phyloP scores from a whole-genome alignment of 306 rosid genomes.

The Vigna mungo region DNA sequence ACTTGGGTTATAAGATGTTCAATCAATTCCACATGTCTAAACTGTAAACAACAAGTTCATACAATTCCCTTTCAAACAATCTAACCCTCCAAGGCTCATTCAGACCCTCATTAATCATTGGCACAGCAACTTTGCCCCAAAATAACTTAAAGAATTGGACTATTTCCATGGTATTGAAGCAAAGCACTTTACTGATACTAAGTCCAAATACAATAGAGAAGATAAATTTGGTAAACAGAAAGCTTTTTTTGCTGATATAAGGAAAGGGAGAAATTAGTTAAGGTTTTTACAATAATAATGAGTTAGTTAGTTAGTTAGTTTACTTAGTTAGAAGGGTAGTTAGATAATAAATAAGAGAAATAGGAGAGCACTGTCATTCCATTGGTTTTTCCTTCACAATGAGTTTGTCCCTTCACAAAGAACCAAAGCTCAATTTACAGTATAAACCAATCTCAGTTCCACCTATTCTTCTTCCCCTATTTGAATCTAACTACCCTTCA shows the following conservation, averaged over 20 bases:
- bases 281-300: too few relatives aligned
- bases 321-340: too few relatives aligned
- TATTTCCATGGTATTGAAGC: neutral
- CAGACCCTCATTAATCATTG: neutral
- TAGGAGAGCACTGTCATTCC: too few relatives aligned
- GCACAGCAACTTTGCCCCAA: neutral
- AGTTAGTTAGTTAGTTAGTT: too few relatives aligned
- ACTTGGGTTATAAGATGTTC: conserved; percentile 1
- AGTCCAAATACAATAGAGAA: neutral
- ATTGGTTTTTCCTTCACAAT: too few relatives aligned
- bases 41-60: neutral
- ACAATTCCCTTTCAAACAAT: neutral
- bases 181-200: neutral
- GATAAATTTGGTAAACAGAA: neutral
- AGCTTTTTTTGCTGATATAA: neutral
- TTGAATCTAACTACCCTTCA: too few relatives aligned
- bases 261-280: too few relatives aligned
- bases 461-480: too few relatives aligned
- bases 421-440: too few relatives aligned
- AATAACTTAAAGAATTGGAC: neutral
- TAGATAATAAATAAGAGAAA: too few relatives aligned
- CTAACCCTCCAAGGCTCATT: neutral
- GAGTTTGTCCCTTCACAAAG: too few relatives aligned
- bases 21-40: neutral
- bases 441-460: too few relatives aligned